Base-by-base conservation (phyloP, 768 basidiomycete species). In the Boletus reticuloceps region DNA sequence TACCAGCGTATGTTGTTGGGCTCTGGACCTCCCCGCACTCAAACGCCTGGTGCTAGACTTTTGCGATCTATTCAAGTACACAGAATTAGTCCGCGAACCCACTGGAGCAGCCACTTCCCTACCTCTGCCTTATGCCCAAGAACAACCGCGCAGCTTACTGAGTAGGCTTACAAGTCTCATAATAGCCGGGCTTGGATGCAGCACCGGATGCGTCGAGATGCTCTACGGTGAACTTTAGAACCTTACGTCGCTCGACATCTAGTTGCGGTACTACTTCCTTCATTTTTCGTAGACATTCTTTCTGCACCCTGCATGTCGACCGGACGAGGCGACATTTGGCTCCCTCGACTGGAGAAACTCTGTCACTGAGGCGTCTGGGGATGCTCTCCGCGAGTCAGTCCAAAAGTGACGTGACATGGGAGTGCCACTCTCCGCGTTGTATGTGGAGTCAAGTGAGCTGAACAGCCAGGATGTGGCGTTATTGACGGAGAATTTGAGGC, bases 321-420 rank as follows among this genome's bases (percentile, higher is more conserved):
- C 3, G 54, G 55, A 31, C 56, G 47, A 20, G 40, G 42, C 13
- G 44, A 47, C 16, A 29, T 49, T 10, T 79, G 71, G 61, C 79
- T 84, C 37, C 86, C 86, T 27, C 73, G 74, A 45, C 74, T 90
- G 8, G 67, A 74, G 58, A 74, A 70, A 17, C 62, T 89, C 69
- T 34, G 77, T 82, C 6, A 69, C 75, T 8, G 80, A 76, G 8
- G 65, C 83, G 2, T 27, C 5, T 5, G 13, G 17, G 17, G 7
- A 17, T 14, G 7, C 17, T 13, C 38, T 38, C 14, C 38, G 17
- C 7, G 17, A 17, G 5, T 4, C n/a, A n/a, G 38, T 38, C 7
- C 1, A 38, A n/a, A 7, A 7, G 38, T 12, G 38, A 17, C 14
- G 17, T 7, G 38, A 38, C 7, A n/a, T 7, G 13, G 38, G 38